Percentiles rank a stretch among this genome's conserved stretches.
Evolutionary conservation across 129 eudicot species (phyloP).

Genomic region (Chrysanthemum makinoi): DNA sequence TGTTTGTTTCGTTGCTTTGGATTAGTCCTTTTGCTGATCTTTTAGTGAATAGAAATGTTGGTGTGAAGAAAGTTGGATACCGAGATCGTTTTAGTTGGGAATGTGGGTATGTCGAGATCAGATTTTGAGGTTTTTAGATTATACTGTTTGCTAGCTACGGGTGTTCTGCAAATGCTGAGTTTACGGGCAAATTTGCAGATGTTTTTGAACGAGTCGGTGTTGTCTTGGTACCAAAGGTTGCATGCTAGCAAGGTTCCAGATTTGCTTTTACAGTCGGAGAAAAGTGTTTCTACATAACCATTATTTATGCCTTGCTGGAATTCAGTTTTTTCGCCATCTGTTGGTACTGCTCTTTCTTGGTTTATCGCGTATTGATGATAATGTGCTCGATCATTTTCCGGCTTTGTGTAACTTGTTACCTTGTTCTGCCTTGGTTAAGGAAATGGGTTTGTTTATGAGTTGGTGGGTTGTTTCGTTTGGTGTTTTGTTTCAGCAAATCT

Average conservation of each 20-base stretch:
- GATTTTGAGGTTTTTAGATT: constrained; percentile 62
- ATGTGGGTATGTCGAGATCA: constrained; percentile 59
- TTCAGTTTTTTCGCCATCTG: constrained; percentile 72
- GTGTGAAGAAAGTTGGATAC: constrained; percentile 14
- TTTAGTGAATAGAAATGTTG: constrained; percentile 45
- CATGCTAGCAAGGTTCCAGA: constrained; percentile 88
- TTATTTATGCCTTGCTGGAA: constrained; percentile 68
- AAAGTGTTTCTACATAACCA: constrained; percentile 95
- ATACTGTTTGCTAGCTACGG: constrained; percentile 61
- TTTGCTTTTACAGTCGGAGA: constrained; percentile 79
- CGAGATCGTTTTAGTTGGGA: constrained; percentile 50
- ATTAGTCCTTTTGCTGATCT: constrained; percentile 60
- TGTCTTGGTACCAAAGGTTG: constrained; percentile 95
- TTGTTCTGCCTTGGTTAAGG: constrained; percentile 60
- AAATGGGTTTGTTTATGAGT: constrained; percentile 71
- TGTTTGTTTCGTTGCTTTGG: constrained; percentile 85
- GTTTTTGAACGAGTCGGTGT: constrained; percentile 85
- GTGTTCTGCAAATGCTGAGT: constrained; percentile 51
- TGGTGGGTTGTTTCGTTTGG: constrained; percentile 85
- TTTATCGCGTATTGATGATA: constrained; percentile 57
- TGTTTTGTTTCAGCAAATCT: constrained; percentile 53
- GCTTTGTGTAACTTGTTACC: constrained; percentile 45
- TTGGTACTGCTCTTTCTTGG: constrained; percentile 79
- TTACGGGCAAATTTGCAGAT: constrained; percentile 70
- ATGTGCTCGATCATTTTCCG: constrained; percentile 48